phyloP scores from a whole-genome alignment of 108 stramenopile species.

The Aurantiochytrium sp. region DNA sequence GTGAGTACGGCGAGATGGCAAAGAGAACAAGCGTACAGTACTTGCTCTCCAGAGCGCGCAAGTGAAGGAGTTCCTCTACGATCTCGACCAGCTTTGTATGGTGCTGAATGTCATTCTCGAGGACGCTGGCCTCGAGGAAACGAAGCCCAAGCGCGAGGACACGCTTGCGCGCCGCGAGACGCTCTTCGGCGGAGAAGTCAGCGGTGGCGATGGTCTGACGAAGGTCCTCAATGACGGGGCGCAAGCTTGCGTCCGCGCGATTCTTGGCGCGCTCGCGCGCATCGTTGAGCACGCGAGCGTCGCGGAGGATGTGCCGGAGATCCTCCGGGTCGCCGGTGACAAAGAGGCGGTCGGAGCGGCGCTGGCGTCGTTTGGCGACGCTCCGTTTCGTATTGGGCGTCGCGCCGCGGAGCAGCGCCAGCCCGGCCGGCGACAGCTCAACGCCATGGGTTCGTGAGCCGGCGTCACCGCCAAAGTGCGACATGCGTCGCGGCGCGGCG shows the following conservation, averaged over 20 bases:
- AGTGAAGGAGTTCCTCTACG: background rate
- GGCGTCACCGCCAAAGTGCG: background rate
- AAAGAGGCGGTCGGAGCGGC: background rate
- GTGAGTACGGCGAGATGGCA: background rate
- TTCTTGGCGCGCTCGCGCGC: background rate
- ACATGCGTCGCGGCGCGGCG: background rate
- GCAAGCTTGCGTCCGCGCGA: background rate
- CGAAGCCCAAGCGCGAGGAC: background rate
- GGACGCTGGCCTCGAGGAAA: background rate
- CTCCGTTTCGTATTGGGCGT: background rate
- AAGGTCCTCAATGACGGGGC: background rate
- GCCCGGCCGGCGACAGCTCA: background rate
- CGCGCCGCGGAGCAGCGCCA: background rate
- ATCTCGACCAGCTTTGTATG: background rate
- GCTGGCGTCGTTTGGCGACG: background rate
- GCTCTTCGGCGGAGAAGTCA: background rate
- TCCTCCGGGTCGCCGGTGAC: slow-evolving; percentile 17
- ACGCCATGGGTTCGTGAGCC: background rate
- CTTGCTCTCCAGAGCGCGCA: background rate
- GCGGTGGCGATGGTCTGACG: too few species aligned
- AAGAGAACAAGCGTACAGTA: background rate
- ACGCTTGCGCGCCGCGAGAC: background rate
- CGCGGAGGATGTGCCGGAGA: background rate
- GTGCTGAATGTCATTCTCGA: background rate
- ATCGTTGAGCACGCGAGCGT: background rate